Evolutionary conservation across 1,284 basidiomycete genomes (phyloP), one percentile per base, ranked within the genome.

Genomic region (Trichosporon ovoides): DNA sequence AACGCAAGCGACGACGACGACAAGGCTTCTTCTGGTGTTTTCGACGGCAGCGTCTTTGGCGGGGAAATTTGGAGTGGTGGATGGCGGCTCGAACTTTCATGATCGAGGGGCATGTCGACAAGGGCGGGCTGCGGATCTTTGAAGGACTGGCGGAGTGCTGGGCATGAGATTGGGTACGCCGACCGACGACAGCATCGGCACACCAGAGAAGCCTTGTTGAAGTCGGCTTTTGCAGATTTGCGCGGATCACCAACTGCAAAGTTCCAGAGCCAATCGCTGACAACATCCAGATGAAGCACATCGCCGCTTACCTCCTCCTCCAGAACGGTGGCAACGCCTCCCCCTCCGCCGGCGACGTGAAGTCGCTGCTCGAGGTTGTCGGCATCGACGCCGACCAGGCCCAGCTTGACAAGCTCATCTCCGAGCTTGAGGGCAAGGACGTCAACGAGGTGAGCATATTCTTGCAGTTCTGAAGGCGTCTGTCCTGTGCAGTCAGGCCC

Each of bases 221-320:
- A n/a, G n/a, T 31, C 38, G 19, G 31, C 49, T n/a, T 18, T 5
- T 18, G 43, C 24, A 48, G 43, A 48, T 48, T 31, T 48, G 43
- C 43, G 19, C n/a, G 16, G 24, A 19, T 31, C 43, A 48, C 43
- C 43, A 31, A 14, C 24, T 18, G 13, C 14, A 2, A 37, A 24
- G 20, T n/a, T n/a, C n/a, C 9, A 13, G 24, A 28, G 6, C 3
- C 2, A 16, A 2, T 10, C 38, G 43, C 57, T 60, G 46, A 62
- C 60, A 7, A 2, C 5, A 19, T 28, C 33, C 66, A 91, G 88
- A 95, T 96, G 92, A 91, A 91, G 83, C 84, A 95, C 81, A 83
- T 98, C 81, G 95, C 94, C 82, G 92, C 91, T 70, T 98, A 97
- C 84, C 86, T 99, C 68, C 91, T 99, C 79, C 91, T 98, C 81